Conservation (phyloP, 2,329 filamentous ascomycete genomes). For the Clonostachys chloroleuca region DNA sequence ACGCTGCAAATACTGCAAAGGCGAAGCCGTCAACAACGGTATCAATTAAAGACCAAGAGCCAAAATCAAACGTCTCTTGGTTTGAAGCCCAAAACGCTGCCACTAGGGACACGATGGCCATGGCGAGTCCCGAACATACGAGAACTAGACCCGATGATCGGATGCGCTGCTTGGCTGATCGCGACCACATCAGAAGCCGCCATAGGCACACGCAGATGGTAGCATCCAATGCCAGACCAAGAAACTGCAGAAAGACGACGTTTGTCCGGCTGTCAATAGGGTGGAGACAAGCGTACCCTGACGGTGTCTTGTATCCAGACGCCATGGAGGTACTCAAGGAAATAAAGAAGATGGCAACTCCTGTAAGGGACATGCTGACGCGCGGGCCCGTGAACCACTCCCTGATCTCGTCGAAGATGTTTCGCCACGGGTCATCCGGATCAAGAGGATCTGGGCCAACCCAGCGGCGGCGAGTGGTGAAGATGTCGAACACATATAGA, state of each 20-base stretch:
- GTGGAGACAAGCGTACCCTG: conserved; percentile 47
- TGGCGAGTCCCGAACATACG: conserved; percentile 29
- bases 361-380: conserved; percentile 23
- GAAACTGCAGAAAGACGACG: conserved; percentile 33
- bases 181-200: conserved; percentile 46
- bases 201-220: conserved; percentile 41
- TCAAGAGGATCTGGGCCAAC: conserved; percentile 20
- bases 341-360: conserved; percentile 30
- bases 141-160: conserved; percentile 37
- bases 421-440: conserved; percentile 42
- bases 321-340: conserved; percentile 35
- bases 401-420: conserved; percentile 38
- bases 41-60: conserved; percentile 37
- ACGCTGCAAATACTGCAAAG: conserved; percentile 37
- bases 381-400: conserved; percentile 40
- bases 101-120: conserved; percentile 3
- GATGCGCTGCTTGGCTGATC: conserved; percentile 41
- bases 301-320: conserved; percentile 29
- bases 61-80: conserved; percentile 14
- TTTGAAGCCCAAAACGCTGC: conserved; percentile 27
- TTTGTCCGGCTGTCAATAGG: conserved; percentile 28
- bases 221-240: conserved; percentile 40
- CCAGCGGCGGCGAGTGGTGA: conserved; percentile 25
- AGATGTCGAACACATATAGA: conserved; percentile 37
- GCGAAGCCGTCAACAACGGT: conserved; percentile 41